Base-by-base conservation (phyloP, 768 basidiomycete genomes). In the Leccinum broughii region DNA sequence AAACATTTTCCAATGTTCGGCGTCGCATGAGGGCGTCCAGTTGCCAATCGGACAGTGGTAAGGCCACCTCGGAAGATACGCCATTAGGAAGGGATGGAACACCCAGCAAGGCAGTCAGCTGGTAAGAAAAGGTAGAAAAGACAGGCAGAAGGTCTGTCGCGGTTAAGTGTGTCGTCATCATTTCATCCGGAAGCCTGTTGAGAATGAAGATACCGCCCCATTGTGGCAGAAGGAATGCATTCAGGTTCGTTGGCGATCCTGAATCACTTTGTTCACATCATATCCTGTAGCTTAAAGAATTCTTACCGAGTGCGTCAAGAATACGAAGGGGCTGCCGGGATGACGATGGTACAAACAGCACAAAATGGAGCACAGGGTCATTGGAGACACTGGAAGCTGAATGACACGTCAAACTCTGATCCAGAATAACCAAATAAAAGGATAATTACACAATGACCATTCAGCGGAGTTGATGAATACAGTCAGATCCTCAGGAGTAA, bases 381-480 rank as follows among this genome's bases (percentile, higher is more conserved):
- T 92, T 93, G 1, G 93, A 94, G 3, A 89, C 88, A 59, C 93
- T 90, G 0, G 96, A 96, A 11, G 95, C 95, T 98, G 44, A 44
- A 30, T 13, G 6, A 46, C 32, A 20, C 0, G 56, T 67, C 57
- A 68, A 59, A 54, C 1, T 28, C 52, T 49, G 48, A 26, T 51
- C 26, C 50, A 6, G 4, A 11, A 53, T 17, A 3, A 63, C 7
- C 41, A 51, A 26, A 1, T 32, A 35, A 65, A 80, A 66, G 66
- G 41, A 58, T 56, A 65, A 30, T 70, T 66, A 95, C 95, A 94
- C 53, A 99, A 70, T 13, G 89, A 90, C 97, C 97, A 99, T 69
- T 95, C 89, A 4, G 95, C 97, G 6, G 93, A 93, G 68, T 99
- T 99, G 46, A 99, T 81, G 69, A 99, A 99, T 0, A 95, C 87